Evolutionary conservation across 139 green algal genomes (phyloP).

Genomic region (Coelastrella sp.): DNA sequence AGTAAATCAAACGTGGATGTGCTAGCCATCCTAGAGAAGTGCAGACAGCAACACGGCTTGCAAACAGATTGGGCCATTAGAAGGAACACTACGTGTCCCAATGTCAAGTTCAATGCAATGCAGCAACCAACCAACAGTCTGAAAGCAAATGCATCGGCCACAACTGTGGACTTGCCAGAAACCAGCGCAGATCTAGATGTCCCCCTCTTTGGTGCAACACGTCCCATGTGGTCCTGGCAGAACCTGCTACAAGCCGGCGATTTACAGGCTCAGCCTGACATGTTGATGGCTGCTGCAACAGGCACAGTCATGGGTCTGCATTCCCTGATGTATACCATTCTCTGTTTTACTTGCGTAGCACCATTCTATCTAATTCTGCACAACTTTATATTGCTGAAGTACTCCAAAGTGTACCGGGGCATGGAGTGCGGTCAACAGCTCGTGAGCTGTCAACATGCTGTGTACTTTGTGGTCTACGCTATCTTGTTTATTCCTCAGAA

Average conservation of each 20-base stretch:
- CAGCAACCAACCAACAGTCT: not conserved
- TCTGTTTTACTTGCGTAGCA: not conserved
- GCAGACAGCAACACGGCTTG: not conserved
- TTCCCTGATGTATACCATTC: not conserved
- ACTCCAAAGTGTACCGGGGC: not conserved
- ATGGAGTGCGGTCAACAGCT: not conserved
- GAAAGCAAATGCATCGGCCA: not conserved
- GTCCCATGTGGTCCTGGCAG: constrained; percentile 13
- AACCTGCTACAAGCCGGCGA: constrained; percentile 23
- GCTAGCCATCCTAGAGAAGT: not conserved
- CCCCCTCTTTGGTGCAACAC: not conserved
- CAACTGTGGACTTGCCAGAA: too few relatives aligned
- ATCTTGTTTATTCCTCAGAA: not conserved
- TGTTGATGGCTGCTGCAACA: not conserved
- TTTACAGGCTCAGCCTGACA: not conserved
- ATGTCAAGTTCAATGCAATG: not conserved
- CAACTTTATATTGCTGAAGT: not conserved
- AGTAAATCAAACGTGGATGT: not conserved
- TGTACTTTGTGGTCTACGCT: not conserved
- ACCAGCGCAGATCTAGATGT: not conserved
- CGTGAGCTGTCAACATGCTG: constrained; percentile 31
- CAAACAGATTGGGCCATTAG: constrained; percentile 20
- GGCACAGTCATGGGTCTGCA: not conserved
- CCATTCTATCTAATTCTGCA: not conserved
- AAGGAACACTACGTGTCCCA: not conserved